These are phyloP conservation scores for Astragalus membranaceus DNA, from an alignment of 306 rosid species.

Conservation along the genomic window DNA sequence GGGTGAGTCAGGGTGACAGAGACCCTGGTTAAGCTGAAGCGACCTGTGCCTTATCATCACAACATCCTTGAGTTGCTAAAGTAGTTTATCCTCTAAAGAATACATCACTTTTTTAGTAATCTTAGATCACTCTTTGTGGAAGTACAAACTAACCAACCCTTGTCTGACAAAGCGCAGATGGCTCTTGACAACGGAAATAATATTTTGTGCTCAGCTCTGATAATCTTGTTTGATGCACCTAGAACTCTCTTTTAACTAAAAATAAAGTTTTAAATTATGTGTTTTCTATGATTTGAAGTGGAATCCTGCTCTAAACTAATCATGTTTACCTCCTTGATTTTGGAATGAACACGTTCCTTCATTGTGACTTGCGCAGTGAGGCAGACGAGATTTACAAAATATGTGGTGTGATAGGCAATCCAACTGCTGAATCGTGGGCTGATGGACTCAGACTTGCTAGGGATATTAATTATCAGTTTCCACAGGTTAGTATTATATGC, in stretches of 20 bases:
- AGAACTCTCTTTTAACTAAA: neutral
- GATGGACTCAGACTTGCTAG: conserved; percentile 84
- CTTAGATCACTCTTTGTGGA: neutral
- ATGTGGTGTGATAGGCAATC: conserved; percentile 86
- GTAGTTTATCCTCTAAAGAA: neutral
- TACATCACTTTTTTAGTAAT: neutral
- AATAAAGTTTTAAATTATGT: neutral
- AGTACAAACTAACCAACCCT: neutral
- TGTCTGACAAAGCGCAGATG: neutral
- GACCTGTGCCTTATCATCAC: too few species aligned
- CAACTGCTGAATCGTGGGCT: conserved; percentile 75
- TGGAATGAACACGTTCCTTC: conserved; percentile 1
- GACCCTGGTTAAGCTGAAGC: too few species aligned
- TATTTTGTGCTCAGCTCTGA: neutral
- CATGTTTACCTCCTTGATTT: neutral
- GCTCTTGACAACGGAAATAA: neutral
- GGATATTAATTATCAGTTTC: conserved; percentile 82
- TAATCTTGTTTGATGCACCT: neutral
- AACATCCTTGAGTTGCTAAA: neutral
- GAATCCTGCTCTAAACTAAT: neutral
- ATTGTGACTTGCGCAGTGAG: conserved; percentile 49
- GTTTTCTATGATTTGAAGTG: neutral
- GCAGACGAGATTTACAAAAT: conserved; percentile 89
- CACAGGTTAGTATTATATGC: conserved; percentile 51
- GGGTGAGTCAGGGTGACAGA: too few species aligned